phyloP scores from a whole-genome alignment of 2,329 filamentous ascomycete species.

The Elsinoe necatrix region DNA sequence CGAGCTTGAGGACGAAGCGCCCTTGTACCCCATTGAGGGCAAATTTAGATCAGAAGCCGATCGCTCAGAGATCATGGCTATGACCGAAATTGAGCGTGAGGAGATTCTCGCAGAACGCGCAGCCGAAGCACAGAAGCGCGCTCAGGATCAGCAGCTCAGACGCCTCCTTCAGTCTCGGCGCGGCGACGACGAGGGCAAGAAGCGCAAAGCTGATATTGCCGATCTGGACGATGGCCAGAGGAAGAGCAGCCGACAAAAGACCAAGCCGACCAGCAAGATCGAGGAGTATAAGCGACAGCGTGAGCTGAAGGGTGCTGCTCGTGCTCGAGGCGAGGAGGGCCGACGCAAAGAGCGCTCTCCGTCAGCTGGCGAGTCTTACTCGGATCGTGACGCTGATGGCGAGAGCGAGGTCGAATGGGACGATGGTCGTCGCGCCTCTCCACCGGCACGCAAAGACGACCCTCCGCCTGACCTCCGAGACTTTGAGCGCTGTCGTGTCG shows the following conservation, averaged over 20 bases:
- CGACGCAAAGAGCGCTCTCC: conserved; percentile 40
- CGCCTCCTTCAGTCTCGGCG: conserved; percentile 64
- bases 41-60: conserved; percentile 56
- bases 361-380: conserved; percentile 28
- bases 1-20: conserved; percentile 48
- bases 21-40: conserved; percentile 78
- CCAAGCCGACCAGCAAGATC: conserved; percentile 62
- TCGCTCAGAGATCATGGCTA: conserved; percentile 59
- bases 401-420: conserved; percentile 78
- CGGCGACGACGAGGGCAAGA: conserved; percentile 48
- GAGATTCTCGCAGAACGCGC: conserved; percentile 81
- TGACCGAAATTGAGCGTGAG: conserved; percentile 88
- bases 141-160: conserved; percentile 73
- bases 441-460: conserved; percentile 48
- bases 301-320: conserved; percentile 52
- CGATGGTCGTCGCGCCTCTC: conserved; percentile 43
- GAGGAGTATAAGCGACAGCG: conserved; percentile 58
- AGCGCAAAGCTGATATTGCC: conserved; percentile 66
- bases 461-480: conserved; percentile 68
- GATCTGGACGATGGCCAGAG: conserved; percentile 70
- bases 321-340: conserved; percentile 35
- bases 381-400: conserved; percentile 53
- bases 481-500: conserved; percentile 73
- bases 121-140: conserved; percentile 69
- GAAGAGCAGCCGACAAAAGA: conserved; percentile 50